Base-by-base conservation (phyloP, 2,329 filamentous ascomycete genomes). In the Botryotinia globosa region DNA sequence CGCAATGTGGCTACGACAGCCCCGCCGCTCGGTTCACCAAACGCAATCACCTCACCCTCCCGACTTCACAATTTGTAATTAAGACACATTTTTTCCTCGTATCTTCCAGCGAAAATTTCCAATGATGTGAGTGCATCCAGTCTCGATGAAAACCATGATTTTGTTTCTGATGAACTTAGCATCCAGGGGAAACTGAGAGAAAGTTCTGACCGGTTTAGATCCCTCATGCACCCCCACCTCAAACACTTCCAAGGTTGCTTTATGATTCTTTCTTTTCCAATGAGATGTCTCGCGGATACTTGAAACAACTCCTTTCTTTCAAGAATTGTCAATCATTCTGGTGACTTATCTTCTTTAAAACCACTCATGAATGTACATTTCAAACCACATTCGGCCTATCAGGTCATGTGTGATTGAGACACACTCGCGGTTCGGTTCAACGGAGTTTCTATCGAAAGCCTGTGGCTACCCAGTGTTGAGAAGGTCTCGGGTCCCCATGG, bases 221-320 rank as follows among this genome's bases (percentile, higher is more conserved):
- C 29, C 48, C 32, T 37, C 7, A 25, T 22, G 45, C 5, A 45
- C 32, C 32, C 22, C 32, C 34, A 37, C 48, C 48, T 37, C 14
- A 54, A 39, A 25, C 58, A 37, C 12, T 61, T 22, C 25, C n/a
- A n/a, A n/a, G n/a, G n/a, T n/a, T n/a, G n/a, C n/a, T 34, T 65
- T 34, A 65, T 39, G 34, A 29, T 34, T 39, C 48, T 56, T 29
- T 67, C 34, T 56, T 37, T 51, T 64, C 42, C 16, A 29, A 8
- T n/a, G 18, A 67, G 64, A 56, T 67, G 65, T 67, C 65, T 56
- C 54, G 22, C n/a, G n/a, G 65, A 56, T 54, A 56, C 25, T 42
- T 56, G 48, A 56, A 67, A 56, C 65, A 42, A 16, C 9, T 22
- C 29, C n/a, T 67, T 42, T 42, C n/a, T 67, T 29, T 4, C 37